phyloP scores from a whole-genome alignment of 106 monocot species.

The Dendrobium huoshanense region DNA sequence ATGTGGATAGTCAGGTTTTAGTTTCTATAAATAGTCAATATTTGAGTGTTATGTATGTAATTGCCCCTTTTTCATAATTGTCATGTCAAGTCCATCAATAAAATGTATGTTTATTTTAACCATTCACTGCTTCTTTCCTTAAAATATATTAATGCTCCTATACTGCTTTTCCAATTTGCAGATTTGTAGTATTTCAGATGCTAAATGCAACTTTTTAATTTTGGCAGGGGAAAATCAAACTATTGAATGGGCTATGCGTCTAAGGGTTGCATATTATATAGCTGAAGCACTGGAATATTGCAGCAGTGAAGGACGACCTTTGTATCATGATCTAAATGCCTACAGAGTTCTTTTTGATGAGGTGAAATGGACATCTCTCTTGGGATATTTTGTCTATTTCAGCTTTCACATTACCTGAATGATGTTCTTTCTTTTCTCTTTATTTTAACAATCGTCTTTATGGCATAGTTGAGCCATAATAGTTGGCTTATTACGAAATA shows the following conservation, averaged over 20 bases:
- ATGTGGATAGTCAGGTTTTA: no score
- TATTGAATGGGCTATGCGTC: conserved; percentile 49
- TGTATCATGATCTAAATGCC: conserved; percentile 80
- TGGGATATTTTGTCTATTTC: neutral
- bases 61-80: neutral
- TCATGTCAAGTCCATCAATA: neutral
- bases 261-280: conserved; percentile 30
- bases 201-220: neutral
- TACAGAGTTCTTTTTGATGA: conserved; percentile 94
- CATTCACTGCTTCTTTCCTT: neutral
- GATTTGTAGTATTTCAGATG: neutral
- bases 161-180: neutral
- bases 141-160: neutral
- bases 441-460: neutral
- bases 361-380: conserved; percentile 23
- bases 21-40: no score
- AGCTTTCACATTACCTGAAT: neutral
- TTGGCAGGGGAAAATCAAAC: conserved; percentile 66
- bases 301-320: conserved; percentile 25
- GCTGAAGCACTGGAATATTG: conserved; percentile 41
- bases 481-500: neutral
- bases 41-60: neutral
- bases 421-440: neutral
- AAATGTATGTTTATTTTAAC: neutral
- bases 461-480: neutral